phyloP scores from a whole-genome alignment of 192 early-diverging fungal genomes.

The Bifiguratus adelaidae region DNA sequence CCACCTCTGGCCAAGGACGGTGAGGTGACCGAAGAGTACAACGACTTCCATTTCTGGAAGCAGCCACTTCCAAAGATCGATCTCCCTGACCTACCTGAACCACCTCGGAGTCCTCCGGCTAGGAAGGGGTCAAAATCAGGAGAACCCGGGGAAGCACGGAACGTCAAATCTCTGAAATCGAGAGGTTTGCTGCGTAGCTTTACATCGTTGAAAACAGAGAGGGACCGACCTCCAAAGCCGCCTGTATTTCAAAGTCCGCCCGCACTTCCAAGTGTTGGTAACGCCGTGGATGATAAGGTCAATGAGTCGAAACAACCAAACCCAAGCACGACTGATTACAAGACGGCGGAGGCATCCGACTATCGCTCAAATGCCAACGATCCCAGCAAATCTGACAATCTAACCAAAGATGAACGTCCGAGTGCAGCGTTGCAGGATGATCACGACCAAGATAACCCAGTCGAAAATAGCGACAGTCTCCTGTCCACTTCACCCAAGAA shows the following conservation, averaged over 20 bases:
- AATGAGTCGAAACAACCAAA: no score
- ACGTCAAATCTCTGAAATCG: constrained; percentile 10
- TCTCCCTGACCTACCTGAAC: constrained; percentile 15
- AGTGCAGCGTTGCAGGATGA: no score
- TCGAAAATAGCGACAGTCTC: no score
- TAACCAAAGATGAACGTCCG: no score
- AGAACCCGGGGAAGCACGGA: constrained; percentile 6
- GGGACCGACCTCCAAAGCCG: neutral
- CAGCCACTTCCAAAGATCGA: constrained; percentile 35
- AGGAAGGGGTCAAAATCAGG: constrained; percentile 11
- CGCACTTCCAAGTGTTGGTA: constrained; percentile 3
- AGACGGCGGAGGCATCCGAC: no score
- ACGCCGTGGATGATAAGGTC: neutral
- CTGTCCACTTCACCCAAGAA: no score
- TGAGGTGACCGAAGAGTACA: constrained; percentile 58
- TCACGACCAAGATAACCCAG: no score
- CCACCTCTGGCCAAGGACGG: constrained; percentile 50
- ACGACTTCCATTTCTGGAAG: constrained; percentile 83
- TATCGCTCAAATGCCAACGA: no score
- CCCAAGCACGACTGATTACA: no score
- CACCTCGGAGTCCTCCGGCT: neutral
- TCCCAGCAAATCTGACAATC: no score
- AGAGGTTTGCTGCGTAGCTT: constrained; percentile 16
- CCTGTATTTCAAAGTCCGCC: constrained; percentile 2
- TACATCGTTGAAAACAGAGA: constrained; percentile 5